These are phyloP conservation scores for Mycotypha africana DNA, from an alignment of 371 early-diverging fungal genomes.

Conservation along the genomic window DNA sequence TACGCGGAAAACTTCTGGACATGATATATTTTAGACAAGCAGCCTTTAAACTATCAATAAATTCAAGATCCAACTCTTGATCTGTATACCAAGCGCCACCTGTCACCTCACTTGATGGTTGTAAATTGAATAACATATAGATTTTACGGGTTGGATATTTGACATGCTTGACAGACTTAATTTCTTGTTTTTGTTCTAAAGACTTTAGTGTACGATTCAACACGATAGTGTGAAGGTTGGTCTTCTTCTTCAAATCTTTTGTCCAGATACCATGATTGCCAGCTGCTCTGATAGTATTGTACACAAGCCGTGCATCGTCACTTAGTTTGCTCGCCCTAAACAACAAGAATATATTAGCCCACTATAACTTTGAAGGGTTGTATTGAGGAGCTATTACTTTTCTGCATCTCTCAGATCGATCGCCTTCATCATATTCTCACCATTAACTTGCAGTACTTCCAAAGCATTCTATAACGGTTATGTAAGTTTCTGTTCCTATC, in stretches of 20 bases:
- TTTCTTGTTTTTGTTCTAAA: conserved; percentile 80
- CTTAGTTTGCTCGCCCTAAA: conserved; percentile 38
- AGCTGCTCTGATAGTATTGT: conserved; percentile 75
- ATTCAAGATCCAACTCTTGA: conserved; percentile 93
- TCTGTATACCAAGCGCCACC: conserved; percentile 98
- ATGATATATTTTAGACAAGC: conserved; percentile 75
- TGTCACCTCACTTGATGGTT: conserved; percentile 91
- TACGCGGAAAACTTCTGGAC: conserved; percentile 64
- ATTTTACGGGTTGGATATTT: conserved; percentile 91
- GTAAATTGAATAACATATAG: conserved; percentile 89
- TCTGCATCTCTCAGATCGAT: conserved; percentile 33
- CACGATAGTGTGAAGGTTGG: conserved; percentile 79
- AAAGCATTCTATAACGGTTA: conserved; percentile 21
- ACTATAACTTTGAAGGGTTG: background rate
- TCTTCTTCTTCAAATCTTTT: conserved; percentile 81
- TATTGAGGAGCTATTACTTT: conserved; percentile 41
- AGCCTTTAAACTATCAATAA: conserved; percentile 80
- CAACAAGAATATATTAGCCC: background rate
- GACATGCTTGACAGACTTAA: conserved; percentile 92
- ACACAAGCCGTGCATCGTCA: conserved; percentile 60
- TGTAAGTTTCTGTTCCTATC: too few relatives aligned
- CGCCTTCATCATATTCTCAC: conserved; percentile 36
- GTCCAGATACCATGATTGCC: conserved; percentile 91
- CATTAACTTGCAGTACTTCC: conserved; percentile 26
- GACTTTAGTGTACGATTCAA: conserved; percentile 77